phyloP scores from a whole-genome alignment of 2,329 filamentous ascomycete species.

The Alternaria arborescens region DNA sequence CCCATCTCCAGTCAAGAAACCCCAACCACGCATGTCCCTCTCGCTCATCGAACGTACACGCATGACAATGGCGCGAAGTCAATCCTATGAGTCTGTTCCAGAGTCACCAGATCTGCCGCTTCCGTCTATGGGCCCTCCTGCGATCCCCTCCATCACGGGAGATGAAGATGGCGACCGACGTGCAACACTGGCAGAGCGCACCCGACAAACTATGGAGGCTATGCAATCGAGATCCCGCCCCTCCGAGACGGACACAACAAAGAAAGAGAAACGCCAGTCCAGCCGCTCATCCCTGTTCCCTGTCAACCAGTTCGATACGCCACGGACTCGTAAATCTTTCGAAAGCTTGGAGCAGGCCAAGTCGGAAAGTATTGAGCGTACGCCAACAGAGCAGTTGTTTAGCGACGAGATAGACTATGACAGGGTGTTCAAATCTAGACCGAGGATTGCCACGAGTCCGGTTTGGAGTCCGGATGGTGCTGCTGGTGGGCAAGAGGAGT shows the following conservation, averaged over 20 bases:
- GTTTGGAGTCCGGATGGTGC: constrained; percentile 47
- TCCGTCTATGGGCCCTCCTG: constrained; percentile 24
- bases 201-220: constrained; percentile 79
- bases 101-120: constrained; percentile 31
- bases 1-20: constrained; percentile 53
- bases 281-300: constrained; percentile 52
- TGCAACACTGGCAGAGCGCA: constrained; percentile 72
- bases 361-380: constrained; percentile 42
- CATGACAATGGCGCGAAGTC: constrained; percentile 55
- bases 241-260: constrained; percentile 24
- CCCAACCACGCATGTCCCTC: constrained; percentile 50
- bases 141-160: constrained; percentile 15
- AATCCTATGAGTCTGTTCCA: constrained; percentile 35
- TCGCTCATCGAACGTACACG: constrained; percentile 59
- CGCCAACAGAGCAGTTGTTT: constrained; percentile 74
- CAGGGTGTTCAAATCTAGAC: constrained; percentile 84
- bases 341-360: constrained; percentile 32
- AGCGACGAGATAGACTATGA: constrained; percentile 77
- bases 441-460: constrained; percentile 81
- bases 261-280: constrained; percentile 30
- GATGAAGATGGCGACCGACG: constrained; percentile 34
- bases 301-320: constrained; percentile 66
- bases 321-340: constrained; percentile 48
- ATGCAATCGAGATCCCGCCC: constrained; percentile 53
- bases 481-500: constrained; percentile 15